Evolutionary conservation across 2,329 filamentous ascomycete genomes (phyloP), one percentile per base, ranked within the genome.

Genomic region (Calonectria pauciramosa): DNA sequence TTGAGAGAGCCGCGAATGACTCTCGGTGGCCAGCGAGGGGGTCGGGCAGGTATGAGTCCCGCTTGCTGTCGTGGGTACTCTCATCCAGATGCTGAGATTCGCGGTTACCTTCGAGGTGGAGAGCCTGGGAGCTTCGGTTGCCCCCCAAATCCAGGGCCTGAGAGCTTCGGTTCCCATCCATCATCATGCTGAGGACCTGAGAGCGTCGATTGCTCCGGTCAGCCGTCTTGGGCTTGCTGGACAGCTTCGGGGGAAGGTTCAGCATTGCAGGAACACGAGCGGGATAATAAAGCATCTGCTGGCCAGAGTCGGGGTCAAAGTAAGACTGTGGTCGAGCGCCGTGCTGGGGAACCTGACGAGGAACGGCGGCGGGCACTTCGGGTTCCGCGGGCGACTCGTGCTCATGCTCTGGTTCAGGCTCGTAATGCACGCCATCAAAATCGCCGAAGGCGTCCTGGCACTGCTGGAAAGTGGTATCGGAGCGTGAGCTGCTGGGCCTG

Each of bases 201-300:
- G 95, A 94, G 28, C 94, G 92, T 69, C 95, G 91, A 78, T 93
- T 90, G 71, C 95, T 93, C 70, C 93, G 90, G 7, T 92, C 89
- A 13, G 89, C 86, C 3, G 91, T 86, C 68, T 93, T 91, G 11
- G 94, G 92, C 68, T 92, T 90, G 80, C 93, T 94, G 1, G 96
- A 98, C 66, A 99, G 87, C 80, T 95, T 94, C 56, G 96, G 95
- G 0, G 97, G 97, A 16, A 99, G 87, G 80, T 98, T 99, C 72
- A 99, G 90, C 93, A 98, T 96, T 76, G 94, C 93, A 4, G 97
- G 97, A 3, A 99, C 97, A 1, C 95, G 96, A 4, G 97, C 97
- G 18, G 97, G 97, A 83, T 99, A 99, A 85, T 94, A 99, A 13
- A 98, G 92, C 95, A 99, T 98, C 79, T 93, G 89, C 78, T 96